A percentile compares a stretch with the other conserved stretches of the same genome.
Evolutionary conservation across 108 stramenopile genomes (phyloP).

Genomic region (Nitzschia sp.): DNA sequence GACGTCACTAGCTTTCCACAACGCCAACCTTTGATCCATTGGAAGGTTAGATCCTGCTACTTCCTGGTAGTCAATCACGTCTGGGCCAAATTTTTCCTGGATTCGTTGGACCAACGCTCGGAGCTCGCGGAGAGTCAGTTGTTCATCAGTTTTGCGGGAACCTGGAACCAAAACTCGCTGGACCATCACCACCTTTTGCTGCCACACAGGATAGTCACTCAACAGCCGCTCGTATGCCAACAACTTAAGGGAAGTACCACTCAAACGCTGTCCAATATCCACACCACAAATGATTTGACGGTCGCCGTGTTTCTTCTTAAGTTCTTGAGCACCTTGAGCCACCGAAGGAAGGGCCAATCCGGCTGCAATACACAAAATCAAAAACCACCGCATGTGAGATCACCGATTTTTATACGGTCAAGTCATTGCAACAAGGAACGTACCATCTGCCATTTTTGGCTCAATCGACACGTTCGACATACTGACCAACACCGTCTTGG

Average conservation of each 20-base stretch:
- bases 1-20: constrained; percentile 88
- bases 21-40: constrained; percentile 84
- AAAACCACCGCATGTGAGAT: constrained; percentile 2
- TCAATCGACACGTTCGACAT: constrained; percentile 99
- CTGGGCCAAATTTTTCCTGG: constrained; percentile 73
- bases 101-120: constrained; percentile 81
- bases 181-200: constrained; percentile 91
- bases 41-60: constrained; percentile 67
- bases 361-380: constrained; percentile 14
- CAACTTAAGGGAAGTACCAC: constrained; percentile 93
- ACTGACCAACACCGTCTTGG: constrained; percentile 92
- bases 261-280: constrained; percentile 92
- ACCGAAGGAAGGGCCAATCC: constrained; percentile 70
- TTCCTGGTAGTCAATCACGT: constrained; percentile 92
- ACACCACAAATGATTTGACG: constrained; percentile 89
- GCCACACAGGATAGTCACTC: constrained; percentile 90
- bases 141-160: constrained; percentile 87
- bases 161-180: constrained; percentile 88
- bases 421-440: no score
- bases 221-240: constrained; percentile 95
- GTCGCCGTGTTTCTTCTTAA: constrained; percentile 70
- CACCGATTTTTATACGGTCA: no score
- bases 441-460: constrained; percentile 75
- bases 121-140: constrained; percentile 73
- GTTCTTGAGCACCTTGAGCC: constrained; percentile 41